A percentile compares a stretch with the other conserved stretches of the same genome.
Evolutionary conservation across 208 protist species (phyloP).

Genomic region (Leishmania major): DNA sequence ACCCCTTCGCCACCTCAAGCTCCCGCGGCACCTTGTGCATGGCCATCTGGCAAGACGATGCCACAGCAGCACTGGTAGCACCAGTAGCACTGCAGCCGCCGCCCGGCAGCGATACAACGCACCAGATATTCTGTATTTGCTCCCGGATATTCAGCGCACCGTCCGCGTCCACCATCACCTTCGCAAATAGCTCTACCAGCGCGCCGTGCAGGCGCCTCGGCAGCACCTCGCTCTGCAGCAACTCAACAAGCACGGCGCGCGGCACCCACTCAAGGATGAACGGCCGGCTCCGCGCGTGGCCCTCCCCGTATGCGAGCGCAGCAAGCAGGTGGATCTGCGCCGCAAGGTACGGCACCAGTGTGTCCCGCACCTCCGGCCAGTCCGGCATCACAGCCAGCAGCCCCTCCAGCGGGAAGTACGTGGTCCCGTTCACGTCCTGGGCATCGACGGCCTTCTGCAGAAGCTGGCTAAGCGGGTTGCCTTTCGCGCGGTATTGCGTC

Average conservation of each 20-base stretch:
- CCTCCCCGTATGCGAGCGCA: slow-evolving; percentile 34
- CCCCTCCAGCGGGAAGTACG: slow-evolving; percentile 42
- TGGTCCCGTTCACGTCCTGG: slow-evolving; percentile 23
- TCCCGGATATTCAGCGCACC: slow-evolving; percentile 27
- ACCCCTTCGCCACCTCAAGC: slow-evolving; percentile 25
- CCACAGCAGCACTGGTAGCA: neutral
- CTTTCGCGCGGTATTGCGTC: slow-evolving; percentile 27
- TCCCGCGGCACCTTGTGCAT: slow-evolving; percentile 17
- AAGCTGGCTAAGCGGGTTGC: slow-evolving; percentile 32
- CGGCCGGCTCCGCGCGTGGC: slow-evolving; percentile 7
- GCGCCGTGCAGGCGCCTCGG: slow-evolving; percentile 38
- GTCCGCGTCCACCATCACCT: slow-evolving; percentile 30
- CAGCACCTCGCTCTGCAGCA: slow-evolving; percentile 28
- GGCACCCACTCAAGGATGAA: slow-evolving; percentile 42
- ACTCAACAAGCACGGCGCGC: slow-evolving; percentile 28
- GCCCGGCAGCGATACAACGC: slow-evolving; percentile 19
- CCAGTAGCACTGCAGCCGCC: neutral
- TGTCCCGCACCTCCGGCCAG: slow-evolving; percentile 39
- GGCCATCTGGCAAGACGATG: slow-evolving; percentile 15
- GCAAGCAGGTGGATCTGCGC: slow-evolving; percentile 41
- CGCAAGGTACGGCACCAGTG: slow-evolving; percentile 39
- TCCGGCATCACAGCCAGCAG: slow-evolving; percentile 29
- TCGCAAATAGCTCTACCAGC: slow-evolving; percentile 40
- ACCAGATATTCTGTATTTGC: slow-evolving; percentile 39
- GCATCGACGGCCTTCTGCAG: slow-evolving; percentile 30